These are phyloP conservation scores for Phytophthora aleatoria DNA, from an alignment of 352 stramenopile species.

Conservation along the genomic window DNA sequence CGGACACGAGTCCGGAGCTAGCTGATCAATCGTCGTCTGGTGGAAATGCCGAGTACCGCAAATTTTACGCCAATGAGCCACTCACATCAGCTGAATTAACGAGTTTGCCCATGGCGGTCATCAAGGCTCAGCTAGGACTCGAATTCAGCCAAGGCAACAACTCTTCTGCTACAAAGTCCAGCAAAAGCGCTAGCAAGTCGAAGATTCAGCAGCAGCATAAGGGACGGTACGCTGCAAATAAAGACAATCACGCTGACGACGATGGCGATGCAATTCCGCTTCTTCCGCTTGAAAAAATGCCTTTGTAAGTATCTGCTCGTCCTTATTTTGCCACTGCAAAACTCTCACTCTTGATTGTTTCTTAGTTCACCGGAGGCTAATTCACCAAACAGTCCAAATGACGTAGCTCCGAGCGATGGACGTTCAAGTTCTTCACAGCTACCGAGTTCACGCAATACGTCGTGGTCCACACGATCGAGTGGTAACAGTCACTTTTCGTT, in stretches of 20 bases:
- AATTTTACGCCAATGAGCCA: constrained; percentile 75
- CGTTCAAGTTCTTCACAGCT: constrained; percentile 15
- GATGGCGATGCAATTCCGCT: constrained; percentile 63
- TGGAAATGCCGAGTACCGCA: constrained; percentile 36
- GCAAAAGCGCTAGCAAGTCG: constrained; percentile 19
- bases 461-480: constrained; percentile 22
- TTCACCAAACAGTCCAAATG: constrained; percentile 17
- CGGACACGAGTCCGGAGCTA: constrained; percentile 20
- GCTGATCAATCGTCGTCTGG: constrained; percentile 12
- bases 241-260: constrained; percentile 52
- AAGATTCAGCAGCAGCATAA: constrained; percentile 32
- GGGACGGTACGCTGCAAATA: constrained; percentile 20
- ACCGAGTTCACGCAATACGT: constrained; percentile 18
- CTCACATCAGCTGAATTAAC: constrained; percentile 70
- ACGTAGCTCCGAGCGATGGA: constrained; percentile 11
- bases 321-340: neutral
- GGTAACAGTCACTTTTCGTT: constrained; percentile 16
- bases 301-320: constrained; percentile 33
- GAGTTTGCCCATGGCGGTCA: constrained; percentile 68
- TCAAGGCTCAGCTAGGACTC: constrained; percentile 76
- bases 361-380: constrained; percentile 29
- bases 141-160: constrained; percentile 43
- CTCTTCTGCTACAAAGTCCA: neutral
- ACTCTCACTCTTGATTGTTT: constrained; percentile 10
- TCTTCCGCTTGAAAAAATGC: constrained; percentile 58